These are phyloP conservation scores for Bipolaris oryzae DNA, from an alignment of 2,329 filamentous ascomycete species.

Conservation along the genomic window DNA sequence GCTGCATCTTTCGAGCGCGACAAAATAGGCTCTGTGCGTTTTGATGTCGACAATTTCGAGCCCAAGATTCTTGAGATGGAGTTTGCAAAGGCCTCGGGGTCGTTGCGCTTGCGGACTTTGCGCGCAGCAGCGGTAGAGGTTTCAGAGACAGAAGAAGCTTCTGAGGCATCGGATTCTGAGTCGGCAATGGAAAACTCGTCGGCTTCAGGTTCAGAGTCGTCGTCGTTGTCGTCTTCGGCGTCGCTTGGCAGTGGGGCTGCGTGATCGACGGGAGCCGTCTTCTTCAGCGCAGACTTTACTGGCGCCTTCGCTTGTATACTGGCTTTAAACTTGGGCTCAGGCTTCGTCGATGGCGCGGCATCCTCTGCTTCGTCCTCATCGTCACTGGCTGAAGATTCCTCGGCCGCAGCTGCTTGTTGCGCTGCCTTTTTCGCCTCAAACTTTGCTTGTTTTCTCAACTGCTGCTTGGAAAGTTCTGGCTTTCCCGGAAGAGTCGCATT, in stretches of 20 bases:
- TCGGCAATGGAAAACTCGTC: constrained; percentile 44
- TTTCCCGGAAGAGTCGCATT: constrained; percentile 27
- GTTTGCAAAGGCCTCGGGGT: constrained; percentile 87
- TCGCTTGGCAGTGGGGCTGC: constrained; percentile 36
- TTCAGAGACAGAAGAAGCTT: constrained; percentile 43
- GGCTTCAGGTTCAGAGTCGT: constrained; percentile 43
- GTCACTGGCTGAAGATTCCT: constrained; percentile 19
- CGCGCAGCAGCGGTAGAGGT: constrained; percentile 40
- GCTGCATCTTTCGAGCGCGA: constrained; percentile 78
- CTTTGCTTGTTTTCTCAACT: constrained; percentile 27
- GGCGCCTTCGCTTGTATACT: constrained; percentile 24
- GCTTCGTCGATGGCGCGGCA: constrained; percentile 16
- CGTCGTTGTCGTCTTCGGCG: constrained; percentile 22
- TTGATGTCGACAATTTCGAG: constrained; percentile 82
- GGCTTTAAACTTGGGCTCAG: constrained; percentile 31
- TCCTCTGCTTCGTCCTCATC: constrained; percentile 5
- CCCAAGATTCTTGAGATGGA: constrained; percentile 92
- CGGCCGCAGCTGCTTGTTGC: constrained; percentile 16
- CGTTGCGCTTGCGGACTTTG: constrained; percentile 81
- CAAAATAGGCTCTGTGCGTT: constrained; percentile 88
- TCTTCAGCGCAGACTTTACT: constrained; percentile 31
- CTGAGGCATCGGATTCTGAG: constrained; percentile 43
- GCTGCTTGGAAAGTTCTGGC: constrained; percentile 17
- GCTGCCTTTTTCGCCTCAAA: constrained; percentile 24
- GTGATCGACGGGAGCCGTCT: constrained; percentile 35